These are phyloP conservation scores for Crucihimalaya himalaica DNA, from an alignment of 345 rosid species.

Conservation along the genomic window DNA sequence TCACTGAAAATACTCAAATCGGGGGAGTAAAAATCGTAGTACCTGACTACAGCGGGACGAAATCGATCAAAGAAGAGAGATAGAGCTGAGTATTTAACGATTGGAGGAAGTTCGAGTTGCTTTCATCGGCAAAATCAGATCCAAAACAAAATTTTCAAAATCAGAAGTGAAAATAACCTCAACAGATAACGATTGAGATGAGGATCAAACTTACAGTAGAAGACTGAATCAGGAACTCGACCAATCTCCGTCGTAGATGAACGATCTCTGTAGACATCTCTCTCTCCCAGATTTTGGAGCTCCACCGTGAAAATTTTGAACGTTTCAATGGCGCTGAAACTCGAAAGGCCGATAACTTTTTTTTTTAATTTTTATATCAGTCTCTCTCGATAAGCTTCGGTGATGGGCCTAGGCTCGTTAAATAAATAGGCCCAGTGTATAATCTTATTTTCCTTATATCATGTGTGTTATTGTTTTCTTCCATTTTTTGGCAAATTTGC, in stretches of 20 bases:
- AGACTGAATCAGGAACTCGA: conserved; percentile 21
- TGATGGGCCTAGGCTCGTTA: neutral
- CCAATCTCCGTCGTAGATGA: conserved; percentile 27
- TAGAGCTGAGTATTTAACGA: conserved; percentile 69
- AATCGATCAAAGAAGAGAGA: conserved; percentile 74
- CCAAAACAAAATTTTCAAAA: neutral
- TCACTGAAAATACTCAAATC: neutral
- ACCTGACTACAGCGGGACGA: conserved; percentile 54
- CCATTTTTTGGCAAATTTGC: neutral
- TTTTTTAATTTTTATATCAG: neutral
- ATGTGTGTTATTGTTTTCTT: neutral
- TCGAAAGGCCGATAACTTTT: neutral
- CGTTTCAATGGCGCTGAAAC: conserved; percentile 35
- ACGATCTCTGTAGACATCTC: conserved; percentile 32
- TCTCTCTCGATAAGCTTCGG: neutral
- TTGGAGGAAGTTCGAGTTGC: conserved; percentile 60
- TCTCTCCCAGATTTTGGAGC: conserved; percentile 14
- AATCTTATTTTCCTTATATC: neutral
- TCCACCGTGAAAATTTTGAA: conserved; percentile 23
- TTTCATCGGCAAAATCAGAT: conserved; percentile 30
- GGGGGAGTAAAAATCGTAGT: neutral
- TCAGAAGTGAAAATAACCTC: neutral
- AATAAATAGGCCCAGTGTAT: neutral
- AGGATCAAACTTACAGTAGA: conserved; percentile 10
- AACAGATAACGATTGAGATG: neutral